phyloP scores from a whole-genome alignment of 2,329 filamentous ascomycete genomes.

The Arthrobotrys entomopaga region DNA sequence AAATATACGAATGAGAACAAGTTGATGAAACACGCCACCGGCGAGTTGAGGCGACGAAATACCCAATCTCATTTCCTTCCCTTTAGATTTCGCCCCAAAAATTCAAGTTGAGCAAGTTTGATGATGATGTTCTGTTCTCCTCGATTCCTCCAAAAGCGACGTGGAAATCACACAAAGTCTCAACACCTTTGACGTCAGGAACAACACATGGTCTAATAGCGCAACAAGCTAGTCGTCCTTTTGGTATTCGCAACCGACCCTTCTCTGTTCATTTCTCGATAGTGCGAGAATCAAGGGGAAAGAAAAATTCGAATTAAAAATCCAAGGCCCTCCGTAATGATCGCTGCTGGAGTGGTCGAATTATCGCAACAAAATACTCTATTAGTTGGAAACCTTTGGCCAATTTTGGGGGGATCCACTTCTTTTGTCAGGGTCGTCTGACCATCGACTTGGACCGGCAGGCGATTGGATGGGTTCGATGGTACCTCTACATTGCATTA shows the following conservation, averaged over 20 bases:
- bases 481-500: slow-evolving; percentile 43
- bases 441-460: slow-evolving; percentile 44
- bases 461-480: slow-evolving; percentile 33
- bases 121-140: too few species aligned
- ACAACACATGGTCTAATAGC: slow-evolving; percentile 43
- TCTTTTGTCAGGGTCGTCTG: slow-evolving; percentile 41
- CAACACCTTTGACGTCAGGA: slow-evolving; percentile 52
- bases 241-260: slow-evolving; percentile 18
- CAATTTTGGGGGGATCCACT: slow-evolving; percentile 44
- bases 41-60: slow-evolving; percentile 1
- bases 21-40: slow-evolving; percentile 6
- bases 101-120: not conserved
- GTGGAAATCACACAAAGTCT: slow-evolving; percentile 18
- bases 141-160: too few species aligned
- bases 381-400: too few species aligned
- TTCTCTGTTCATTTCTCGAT: slow-evolving; percentile 10
- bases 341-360: not conserved
- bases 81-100: slow-evolving; percentile 34
- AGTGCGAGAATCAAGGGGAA: not conserved
- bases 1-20: not conserved
- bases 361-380: not conserved
- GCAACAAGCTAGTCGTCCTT: slow-evolving; percentile 7
- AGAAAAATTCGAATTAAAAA: not conserved
- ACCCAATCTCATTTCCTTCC: slow-evolving; percentile 29
- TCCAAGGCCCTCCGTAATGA: too few species aligned